Evolutionary conservation across 495 filamentous ascomycete genomes (phyloP).

Genomic region (Penicillium robsamsonii): DNA sequence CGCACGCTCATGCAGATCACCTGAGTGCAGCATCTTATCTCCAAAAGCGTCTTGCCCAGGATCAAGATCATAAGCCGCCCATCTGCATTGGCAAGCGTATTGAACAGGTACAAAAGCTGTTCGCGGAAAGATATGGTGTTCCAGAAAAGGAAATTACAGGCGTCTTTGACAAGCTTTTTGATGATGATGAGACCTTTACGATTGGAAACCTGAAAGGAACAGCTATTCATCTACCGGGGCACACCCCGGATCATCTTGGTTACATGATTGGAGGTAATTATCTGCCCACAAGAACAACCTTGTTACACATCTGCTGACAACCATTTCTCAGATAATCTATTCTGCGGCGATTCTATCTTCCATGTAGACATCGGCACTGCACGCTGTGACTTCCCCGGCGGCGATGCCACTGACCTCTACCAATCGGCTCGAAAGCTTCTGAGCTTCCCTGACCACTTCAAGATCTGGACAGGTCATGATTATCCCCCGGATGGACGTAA

Average conservation of each 20-base stretch:
- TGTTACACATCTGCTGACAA: conserved; percentile 1
- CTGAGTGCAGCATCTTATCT: conserved; percentile 57
- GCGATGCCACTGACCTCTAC: conserved; percentile 46
- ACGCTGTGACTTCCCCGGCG: conserved; percentile 60
- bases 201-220: conserved; percentile 48
- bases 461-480: conserved; percentile 53
- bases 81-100: conserved; percentile 58
- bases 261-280: conserved; percentile 52
- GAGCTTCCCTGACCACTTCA: conserved; percentile 40
- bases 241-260: conserved; percentile 62
- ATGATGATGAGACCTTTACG: conserved; percentile 52
- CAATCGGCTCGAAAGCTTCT: conserved; percentile 47
- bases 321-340: conserved; percentile 46
- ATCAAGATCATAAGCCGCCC: conserved; percentile 25
- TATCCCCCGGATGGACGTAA: conserved; percentile 39
- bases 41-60: conserved; percentile 38
- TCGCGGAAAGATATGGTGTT: conserved; percentile 50
- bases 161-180: conserved; percentile 52
- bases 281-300: background rate
- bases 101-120: conserved; percentile 46
- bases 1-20: conserved; percentile 63
- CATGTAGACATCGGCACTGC: conserved; percentile 58
- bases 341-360: conserved; percentile 61
- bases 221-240: conserved; percentile 57
- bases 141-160: conserved; percentile 33